Conservation (phyloP, 768 basidiomycete species). For the Boletus patriciae region DNA sequence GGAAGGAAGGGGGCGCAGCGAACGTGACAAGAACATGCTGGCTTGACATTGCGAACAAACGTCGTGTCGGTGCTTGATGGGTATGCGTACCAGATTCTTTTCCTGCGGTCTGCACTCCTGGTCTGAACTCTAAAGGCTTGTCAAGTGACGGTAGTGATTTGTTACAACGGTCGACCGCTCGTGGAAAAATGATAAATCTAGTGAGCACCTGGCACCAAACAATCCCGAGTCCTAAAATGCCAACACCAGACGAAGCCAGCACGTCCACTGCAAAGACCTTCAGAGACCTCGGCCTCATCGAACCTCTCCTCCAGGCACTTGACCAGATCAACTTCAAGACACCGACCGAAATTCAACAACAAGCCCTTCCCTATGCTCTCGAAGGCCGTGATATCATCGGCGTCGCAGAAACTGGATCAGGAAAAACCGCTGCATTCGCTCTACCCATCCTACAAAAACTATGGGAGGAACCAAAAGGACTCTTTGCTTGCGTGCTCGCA, state of each 20-base stretch:
- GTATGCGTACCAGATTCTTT: neutral
- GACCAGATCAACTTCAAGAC: slow-evolving; percentile 76
- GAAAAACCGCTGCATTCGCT: slow-evolving; percentile 97
- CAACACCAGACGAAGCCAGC: slow-evolving; percentile 61
- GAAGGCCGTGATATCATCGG: slow-evolving; percentile 96
- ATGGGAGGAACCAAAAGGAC: slow-evolving; percentile 92
- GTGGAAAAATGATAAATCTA: slow-evolving; percentile 15
- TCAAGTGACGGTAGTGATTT: neutral
- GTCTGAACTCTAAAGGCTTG: neutral
- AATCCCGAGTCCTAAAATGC: slow-evolving; percentile 42
- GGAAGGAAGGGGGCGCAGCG: slow-evolving; percentile 59
- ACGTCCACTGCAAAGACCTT: slow-evolving; percentile 58
- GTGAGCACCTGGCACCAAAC: neutral
- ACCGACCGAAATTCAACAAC: slow-evolving; percentile 89
- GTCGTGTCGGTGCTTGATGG: neutral
- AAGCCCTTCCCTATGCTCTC: slow-evolving; percentile 83
- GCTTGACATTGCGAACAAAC: slow-evolving; percentile 31
- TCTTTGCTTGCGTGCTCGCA: slow-evolving; percentile 91
- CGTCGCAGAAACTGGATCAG: slow-evolving; percentile 96
- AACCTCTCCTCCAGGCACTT: slow-evolving; percentile 85
- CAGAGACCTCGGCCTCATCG: slow-evolving; percentile 81
- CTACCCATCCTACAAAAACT: slow-evolving; percentile 93
- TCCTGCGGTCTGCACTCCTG: neutral
- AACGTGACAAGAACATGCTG: slow-evolving; percentile 69
- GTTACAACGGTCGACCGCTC: neutral